Percentiles rank a stretch among this genome's conserved stretches.
Evolutionary conservation across 2,329 filamentous ascomycete species (phyloP).

Genomic region (Phaeosphaeriaceae sp.): DNA sequence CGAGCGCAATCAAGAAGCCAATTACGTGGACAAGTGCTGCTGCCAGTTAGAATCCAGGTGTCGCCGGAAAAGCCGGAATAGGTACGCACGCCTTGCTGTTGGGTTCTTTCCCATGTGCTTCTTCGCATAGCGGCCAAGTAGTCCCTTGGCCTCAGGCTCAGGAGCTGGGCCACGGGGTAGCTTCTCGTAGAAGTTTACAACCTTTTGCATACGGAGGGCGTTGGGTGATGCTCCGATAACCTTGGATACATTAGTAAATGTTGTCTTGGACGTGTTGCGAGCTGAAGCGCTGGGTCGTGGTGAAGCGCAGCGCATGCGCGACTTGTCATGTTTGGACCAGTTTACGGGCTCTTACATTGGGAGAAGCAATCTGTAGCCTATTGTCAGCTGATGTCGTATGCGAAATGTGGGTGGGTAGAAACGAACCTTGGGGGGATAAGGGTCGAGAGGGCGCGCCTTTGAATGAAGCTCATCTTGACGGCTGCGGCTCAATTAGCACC

Average conservation of each 20-base stretch:
- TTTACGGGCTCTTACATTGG: slow-evolving; percentile 68
- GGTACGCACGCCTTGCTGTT: slow-evolving; percentile 80
- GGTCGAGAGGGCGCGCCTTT: slow-evolving; percentile 91
- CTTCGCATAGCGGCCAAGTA: slow-evolving; percentile 84
- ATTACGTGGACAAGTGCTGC: slow-evolving; percentile 89
- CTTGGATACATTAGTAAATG: slow-evolving; percentile 57
- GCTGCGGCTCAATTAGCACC: slow-evolving; percentile 48
- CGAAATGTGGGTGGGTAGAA: slow-evolving; percentile 43
- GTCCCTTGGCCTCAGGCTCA: slow-evolving; percentile 78
- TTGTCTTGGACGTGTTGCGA: slow-evolving; percentile 1
- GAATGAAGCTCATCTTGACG: slow-evolving; percentile 88
- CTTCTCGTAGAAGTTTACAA: slow-evolving; percentile 98
- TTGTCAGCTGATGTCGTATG: slow-evolving; percentile 45
- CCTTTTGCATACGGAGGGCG: slow-evolving; percentile 95
- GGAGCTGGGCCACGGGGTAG: slow-evolving; percentile 92
- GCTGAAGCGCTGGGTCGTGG: slow-evolving; percentile 2
- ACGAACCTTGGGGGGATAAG: slow-evolving; percentile 99
- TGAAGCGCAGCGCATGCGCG: slow-evolving; percentile 13
- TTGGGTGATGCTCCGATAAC: slow-evolving; percentile 93
- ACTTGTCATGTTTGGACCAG: slow-evolving; percentile 14
- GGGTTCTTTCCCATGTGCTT: slow-evolving; percentile 95
- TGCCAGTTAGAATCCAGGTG: slow-evolving; percentile 19
- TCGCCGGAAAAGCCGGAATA: neutral
- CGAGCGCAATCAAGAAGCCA: slow-evolving; percentile 75
- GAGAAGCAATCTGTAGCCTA: slow-evolving; percentile 73